These are phyloP conservation scores for Erodium moschatum DNA, from an alignment of 441 rosid genomes.

Conservation along the genomic window DNA sequence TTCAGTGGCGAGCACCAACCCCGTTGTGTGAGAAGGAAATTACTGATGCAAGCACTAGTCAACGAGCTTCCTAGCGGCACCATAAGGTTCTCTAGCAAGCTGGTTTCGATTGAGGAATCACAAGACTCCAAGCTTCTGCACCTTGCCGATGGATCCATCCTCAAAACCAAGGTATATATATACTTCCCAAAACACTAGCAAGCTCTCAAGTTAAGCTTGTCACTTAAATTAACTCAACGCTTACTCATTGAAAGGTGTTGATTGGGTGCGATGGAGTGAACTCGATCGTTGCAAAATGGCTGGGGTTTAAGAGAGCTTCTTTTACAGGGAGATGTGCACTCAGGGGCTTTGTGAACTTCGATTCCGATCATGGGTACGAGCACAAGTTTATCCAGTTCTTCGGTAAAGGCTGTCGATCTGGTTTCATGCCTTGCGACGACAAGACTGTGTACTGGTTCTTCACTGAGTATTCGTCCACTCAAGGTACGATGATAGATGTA, in stretches of 20 bases:
- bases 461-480: constrained; percentile 31
- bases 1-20: constrained; percentile 37
- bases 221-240: background rate
- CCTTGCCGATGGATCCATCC: constrained; percentile 54
- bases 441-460: constrained; percentile 55
- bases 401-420: constrained; percentile 49
- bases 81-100: constrained; percentile 54
- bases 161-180: constrained; percentile 55
- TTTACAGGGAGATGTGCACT: constrained; percentile 35
- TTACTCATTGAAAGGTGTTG: constrained; percentile 29
- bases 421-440: constrained; percentile 51
- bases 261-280: constrained; percentile 78
- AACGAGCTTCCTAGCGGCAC: constrained; percentile 52
- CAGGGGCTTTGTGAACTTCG: constrained; percentile 39
- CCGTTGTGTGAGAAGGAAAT: constrained; percentile 43
- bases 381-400: constrained; percentile 30
- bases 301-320: constrained; percentile 46
- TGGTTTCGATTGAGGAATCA: constrained; percentile 51
- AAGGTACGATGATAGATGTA: constrained; percentile 28
- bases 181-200: background rate
- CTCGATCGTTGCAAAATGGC: constrained; percentile 57
- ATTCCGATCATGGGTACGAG: constrained; percentile 39
- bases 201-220: too few species aligned
- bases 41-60: constrained; percentile 49
- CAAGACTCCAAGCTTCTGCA: constrained; percentile 38